Conservation (phyloP, 208 protist species). For the Leishmania martiniquensis region DNA sequence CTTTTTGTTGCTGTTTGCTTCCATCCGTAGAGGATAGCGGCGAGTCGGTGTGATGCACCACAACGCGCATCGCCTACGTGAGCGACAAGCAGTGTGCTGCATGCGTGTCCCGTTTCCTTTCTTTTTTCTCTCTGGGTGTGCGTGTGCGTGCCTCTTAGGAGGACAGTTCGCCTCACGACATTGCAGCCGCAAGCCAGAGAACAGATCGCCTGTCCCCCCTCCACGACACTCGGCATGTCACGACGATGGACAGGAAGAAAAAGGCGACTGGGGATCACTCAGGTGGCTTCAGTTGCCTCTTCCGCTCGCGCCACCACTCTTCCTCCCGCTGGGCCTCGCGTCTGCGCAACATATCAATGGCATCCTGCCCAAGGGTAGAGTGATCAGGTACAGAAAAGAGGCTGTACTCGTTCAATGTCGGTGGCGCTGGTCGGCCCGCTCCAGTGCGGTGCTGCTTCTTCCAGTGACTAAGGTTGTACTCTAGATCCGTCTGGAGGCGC, state of each 20-base stretch:
- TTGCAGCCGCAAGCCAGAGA: neutral
- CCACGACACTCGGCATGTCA: neutral
- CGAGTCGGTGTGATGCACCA: neutral
- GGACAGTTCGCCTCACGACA: neutral
- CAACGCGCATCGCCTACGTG: neutral
- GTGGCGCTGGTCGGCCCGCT: constrained; percentile 26
- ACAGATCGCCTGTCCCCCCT: neutral
- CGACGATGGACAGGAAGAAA: neutral
- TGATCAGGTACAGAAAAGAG: constrained; percentile 82
- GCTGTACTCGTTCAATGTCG: constrained; percentile 68
- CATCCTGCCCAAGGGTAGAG: constrained; percentile 73
- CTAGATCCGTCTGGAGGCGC: constrained; percentile 75
- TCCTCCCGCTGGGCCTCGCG: constrained; percentile 66
- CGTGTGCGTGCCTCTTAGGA: neutral
- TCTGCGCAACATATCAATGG: constrained; percentile 76
- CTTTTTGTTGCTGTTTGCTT: too few relatives aligned
- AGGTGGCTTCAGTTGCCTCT: constrained; percentile 74
- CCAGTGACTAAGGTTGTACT: constrained; percentile 72
- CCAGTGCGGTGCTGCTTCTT: constrained; percentile 59
- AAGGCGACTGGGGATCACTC: constrained; percentile 23
- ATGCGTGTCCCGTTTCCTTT: neutral
- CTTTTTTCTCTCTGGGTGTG: constrained; percentile 1
- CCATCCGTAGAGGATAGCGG: neutral
- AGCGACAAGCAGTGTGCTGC: neutral
- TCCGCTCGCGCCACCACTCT: constrained; percentile 78